phyloP scores from a whole-genome alignment of 169 alveolate species.

The Eimeria sp. region DNA sequence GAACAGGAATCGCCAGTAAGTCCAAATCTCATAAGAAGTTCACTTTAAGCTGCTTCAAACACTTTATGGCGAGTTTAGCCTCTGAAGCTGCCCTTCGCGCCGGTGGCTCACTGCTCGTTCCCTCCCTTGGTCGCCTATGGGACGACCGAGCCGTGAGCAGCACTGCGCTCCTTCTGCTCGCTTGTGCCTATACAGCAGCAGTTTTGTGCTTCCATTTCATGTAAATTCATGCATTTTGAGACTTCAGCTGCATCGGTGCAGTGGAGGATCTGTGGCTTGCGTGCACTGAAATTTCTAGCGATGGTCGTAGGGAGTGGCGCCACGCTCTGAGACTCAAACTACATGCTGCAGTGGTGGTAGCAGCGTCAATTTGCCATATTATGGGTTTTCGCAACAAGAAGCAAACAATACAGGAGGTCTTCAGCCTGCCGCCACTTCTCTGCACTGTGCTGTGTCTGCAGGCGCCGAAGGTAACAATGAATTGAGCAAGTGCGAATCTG shows the following conservation, averaged over 20 bases:
- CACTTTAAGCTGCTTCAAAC: neutral
- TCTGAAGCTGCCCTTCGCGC: neutral
- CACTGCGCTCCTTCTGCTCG: neutral
- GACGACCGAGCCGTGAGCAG: neutral
- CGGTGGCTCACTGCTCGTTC: neutral
- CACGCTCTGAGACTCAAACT: neutral
- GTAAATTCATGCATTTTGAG: neutral
- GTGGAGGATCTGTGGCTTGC: neutral
- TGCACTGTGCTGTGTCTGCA: neutral
- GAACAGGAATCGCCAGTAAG: slow-evolving; percentile 27
- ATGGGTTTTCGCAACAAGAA: neutral
- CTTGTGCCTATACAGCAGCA: neutral
- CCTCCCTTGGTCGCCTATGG: neutral
- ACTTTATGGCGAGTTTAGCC: neutral
- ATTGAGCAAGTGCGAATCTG: neutral
- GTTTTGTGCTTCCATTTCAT: neutral
- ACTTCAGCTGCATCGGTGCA: neutral
- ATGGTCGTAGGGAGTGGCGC: neutral
- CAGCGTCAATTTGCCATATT: neutral
- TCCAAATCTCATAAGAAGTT: neutral
- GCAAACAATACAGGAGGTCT: too few relatives aligned
- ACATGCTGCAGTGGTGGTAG: too few relatives aligned
- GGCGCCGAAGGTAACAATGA: slow-evolving; percentile 3
- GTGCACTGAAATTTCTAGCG: neutral
- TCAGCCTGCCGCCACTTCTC: neutral